Evolutionary conservation across 129 eudicot species (phyloP), one percentile per base, ranked within the genome.

Genomic region (Tanacetum coccineum): DNA sequence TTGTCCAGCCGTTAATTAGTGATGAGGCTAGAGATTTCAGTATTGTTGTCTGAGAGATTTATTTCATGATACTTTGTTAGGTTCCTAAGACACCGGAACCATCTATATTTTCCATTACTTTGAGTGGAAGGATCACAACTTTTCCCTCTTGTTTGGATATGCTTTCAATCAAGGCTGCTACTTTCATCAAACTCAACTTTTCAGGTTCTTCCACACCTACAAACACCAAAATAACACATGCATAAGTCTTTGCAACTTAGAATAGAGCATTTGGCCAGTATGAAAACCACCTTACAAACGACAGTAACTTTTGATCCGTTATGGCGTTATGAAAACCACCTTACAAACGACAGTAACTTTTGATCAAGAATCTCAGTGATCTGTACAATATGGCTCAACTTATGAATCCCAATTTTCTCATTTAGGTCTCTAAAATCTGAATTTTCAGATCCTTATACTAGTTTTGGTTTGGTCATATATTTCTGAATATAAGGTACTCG

Each of bases 81-180:
- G 86, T 92, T 44, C 91, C 98, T 5, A 92, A 9, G 96, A 81
- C 8, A 74, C 63, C 36, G 96, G 98, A 74, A 88, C 89, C 87
- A 86, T 63, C 89, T 20, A 88, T 70, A 66, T 84, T 82, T 64
- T 86, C 86, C 91, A 78, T 80, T 61, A 92, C 73, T 82, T 88
- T 26, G 89, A 87, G 50, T 75, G 85, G n/a, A n/a, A 77, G 88
- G 89, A 80, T 92, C 85, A 92, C 80, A 64, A 81, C 62, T 39
- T 55, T 39, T 46, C 55, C 83, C 30, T 80, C 84, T 49, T 60
- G 68, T 84, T 80, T 88, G 46, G 87, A 82, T 59, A 71, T 70
- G 40, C 56, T 72, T 81, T 92, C 98, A 26, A 92, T 81, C 54
- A 84, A 66, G 61, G 96, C 95, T 48, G 96, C 95, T 63, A 92